Evolutionary conservation across 148 eudicot genomes (phyloP), one percentile per base, ranked within the genome.

Genomic region (Camellia japonica): DNA sequence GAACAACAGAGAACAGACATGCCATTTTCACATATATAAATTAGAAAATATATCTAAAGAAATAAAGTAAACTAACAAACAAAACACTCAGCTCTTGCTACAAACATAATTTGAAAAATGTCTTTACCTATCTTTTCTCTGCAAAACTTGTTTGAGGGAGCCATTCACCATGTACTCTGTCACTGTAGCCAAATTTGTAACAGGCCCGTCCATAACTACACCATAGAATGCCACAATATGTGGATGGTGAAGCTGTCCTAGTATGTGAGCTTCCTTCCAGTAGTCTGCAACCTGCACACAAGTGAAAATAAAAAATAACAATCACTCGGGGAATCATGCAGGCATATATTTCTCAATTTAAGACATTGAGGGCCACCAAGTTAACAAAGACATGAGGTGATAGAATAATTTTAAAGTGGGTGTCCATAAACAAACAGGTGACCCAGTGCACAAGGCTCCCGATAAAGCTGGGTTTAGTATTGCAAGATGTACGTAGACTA

Each of bases 181-280:
- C 73, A 88, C 87, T 12, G 87, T 82, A 38, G 87, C 86, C 73
- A 88, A 82, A 60, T 80, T 86, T 41, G 73, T 80, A n/a, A 77
- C 83, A 15, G 88, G 85, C 15, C 88, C 88, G 71, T 84, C 88
- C 56, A 76, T 81, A 47, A 88, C 87, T 52, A 86, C 87, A 52
- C 90, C 87, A 71, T 88, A 88, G 56, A 88, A 78, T 18, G 84
- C 87, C 71, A 88, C 84, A 79, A 86, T 80, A 68, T 81, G 85
- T 19, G 89, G 89, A 81, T 86, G 89, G 68, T 79, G 89, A 80
- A 86, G 87, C 60, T 86, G 83, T 23, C 83, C 81, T 16, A 88
- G 79, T 78, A 88, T 82, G 64, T 73, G 84, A 67, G 91, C 91
- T 83, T 88, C 91, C 80, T 85, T 83, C 91, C 89, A 86, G 81